Evolutionary conservation across 192 early-diverging fungal genomes (phyloP).

Genomic region (Umbelopsis vinacea): DNA sequence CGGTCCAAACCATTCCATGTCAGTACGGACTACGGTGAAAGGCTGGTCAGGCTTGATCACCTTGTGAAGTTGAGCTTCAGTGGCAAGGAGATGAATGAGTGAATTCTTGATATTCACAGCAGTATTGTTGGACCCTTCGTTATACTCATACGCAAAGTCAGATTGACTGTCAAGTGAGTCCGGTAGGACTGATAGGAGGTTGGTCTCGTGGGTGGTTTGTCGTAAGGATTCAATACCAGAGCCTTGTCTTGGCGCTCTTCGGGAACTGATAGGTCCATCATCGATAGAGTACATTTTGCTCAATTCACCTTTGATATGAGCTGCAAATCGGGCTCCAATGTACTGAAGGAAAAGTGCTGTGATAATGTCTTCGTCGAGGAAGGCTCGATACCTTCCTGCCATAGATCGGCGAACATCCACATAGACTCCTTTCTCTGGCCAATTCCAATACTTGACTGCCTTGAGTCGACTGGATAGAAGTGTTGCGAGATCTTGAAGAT

Average conservation of each 20-base stretch:
- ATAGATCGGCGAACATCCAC: conserved; percentile 21
- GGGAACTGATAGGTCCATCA: too few relatives aligned
- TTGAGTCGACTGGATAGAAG: conserved; percentile 20
- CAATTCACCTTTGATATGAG: conserved; percentile 24
- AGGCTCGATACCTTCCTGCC: conserved; percentile 28
- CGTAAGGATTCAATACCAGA: background rate
- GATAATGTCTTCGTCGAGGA: conserved; percentile 37
- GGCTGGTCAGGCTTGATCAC: background rate
- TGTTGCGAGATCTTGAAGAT: conserved; percentile 23
- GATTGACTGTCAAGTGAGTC: background rate
- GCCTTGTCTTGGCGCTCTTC: too few relatives aligned
- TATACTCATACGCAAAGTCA: background rate
- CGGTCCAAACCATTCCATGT: conserved; percentile 38
- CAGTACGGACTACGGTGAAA: conserved; percentile 35
- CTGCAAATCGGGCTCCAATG: conserved; percentile 32
- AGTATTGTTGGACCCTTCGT: background rate
- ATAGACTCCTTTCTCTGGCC: conserved; percentile 9
- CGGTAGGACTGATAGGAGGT: conserved; percentile 2
- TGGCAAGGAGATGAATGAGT: conserved; percentile 22
- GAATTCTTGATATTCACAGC: conserved; percentile 28
- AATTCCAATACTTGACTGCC: conserved; percentile 15
- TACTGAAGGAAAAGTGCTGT: conserved; percentile 34
- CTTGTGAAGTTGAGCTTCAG: conserved; percentile 26
- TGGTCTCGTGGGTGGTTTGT: background rate
- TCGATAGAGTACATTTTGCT: background rate